Base-by-base conservation (phyloP, 208 protist genomes). In the Leishmania lainsoni region DNA sequence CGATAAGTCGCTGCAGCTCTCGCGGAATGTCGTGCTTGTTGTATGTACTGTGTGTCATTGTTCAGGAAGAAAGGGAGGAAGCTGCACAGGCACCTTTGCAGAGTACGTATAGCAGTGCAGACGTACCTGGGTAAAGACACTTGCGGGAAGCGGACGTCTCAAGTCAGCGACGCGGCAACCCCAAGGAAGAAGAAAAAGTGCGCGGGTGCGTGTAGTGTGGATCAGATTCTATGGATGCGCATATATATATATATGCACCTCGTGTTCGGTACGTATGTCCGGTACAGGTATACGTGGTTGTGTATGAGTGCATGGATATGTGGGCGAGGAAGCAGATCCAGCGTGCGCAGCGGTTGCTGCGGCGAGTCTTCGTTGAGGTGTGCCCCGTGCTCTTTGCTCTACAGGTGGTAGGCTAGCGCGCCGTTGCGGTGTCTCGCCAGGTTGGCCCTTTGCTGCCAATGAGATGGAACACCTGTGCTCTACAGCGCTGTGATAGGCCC, bases 1-100 rank as follows among this genome's bases (percentile, higher is more conserved):
- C 86, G 70, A 95, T 92, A 5, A 95, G 86, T n/a, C 79, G 77
- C 54, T 76, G 81, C 65, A 89, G 79, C 75, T 86, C 81, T 16
- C 82, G 70, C 35, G 85, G 85, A n/a, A 89, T 84, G 76, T 86
- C 82, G 10, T 48, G 69, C 49, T 39, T 49, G 78, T 80, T 82
- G 82, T 86, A 86, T 29, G 51, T n/a, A 5, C 14, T 70, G 10
- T 74, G 71, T 20, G 70, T n/a, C 76, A 81, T 80, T 16, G 51
- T 14, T 35, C 45, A 32, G 54, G 45, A 39, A 29, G 66, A 65
- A 63, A 22, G 42, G 58, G 51, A 54, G 3, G 26, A 9, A 22
- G 22, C 26, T 0, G 26, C 16, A 26, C 16, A 12, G 59, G 29
- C 29, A 65, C 10, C 9, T 9, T 45, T 45, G 42, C 42, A 45